Base-by-base conservation (phyloP, 495 filamentous ascomycete genomes). In the Pyronema domesticum region DNA sequence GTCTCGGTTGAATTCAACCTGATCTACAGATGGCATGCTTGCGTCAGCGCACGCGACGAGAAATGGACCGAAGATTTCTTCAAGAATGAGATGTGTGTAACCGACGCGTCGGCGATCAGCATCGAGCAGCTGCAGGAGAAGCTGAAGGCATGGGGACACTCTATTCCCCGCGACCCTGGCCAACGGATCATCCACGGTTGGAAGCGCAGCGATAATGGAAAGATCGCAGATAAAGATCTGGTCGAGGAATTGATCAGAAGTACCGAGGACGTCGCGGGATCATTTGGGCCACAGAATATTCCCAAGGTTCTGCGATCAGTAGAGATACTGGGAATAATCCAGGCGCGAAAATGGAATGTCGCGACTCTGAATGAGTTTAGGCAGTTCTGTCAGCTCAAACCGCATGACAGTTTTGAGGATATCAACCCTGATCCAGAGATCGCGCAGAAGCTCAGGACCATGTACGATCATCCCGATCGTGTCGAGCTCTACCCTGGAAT, bases 1-100 rank as follows among this genome's bases (percentile, higher is more conserved):
- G 81, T 81, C 51, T 80, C 78, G 13, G 74, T 79, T 13, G 81
- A 85, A 65, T 85, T 84, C 67, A 83, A 83, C 60, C 66, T 85
- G 34, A 76, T 82, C 39, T 85, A 85, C 59, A 75, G 81, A 44
- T 85, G 81, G 76, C 81, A 85, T 66, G 78, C 80, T 11, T 69
- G 75, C 18, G 72, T 81, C 35, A 79, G 77, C 46, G 68, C 74
- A 37, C 70, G 71, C 6, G 81, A 85, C 58, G 80, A 80, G 60
- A 71, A 75, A 60, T 85, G 80, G 79, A 82, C 78, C 15, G 70
- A 79, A 58, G 61, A 75, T 10, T 63, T 82, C 15, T 81, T 76
- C 59, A 65, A 72, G 14, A 66, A 70, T 8, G 65, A 73, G 7
- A 74, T 78, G 11, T 23, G 46, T 57, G 74, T 73, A 15, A 68